Evolutionary conservation across 768 basidiomycete species (phyloP).

Genomic region (Lactarius sanguifluus): DNA sequence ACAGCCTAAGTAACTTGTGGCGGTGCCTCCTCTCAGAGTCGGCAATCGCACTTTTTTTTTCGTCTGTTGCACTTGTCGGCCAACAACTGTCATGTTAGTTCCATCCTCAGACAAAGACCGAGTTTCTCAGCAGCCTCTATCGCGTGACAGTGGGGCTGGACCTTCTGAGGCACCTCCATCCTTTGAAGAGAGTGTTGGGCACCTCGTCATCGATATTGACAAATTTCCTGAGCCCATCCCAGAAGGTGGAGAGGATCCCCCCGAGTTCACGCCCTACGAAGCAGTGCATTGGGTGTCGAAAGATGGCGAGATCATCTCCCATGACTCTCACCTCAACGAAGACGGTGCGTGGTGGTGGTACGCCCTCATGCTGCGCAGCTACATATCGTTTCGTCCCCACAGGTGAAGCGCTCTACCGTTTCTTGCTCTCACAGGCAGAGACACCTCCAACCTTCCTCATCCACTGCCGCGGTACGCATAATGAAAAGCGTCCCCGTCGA

Average conservation of each 20-base stretch:
- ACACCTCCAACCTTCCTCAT: constrained; percentile 47
- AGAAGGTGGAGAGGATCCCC: constrained; percentile 49
- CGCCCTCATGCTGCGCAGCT: constrained; percentile 16
- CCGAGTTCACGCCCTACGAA: constrained; percentile 60
- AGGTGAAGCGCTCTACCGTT: constrained; percentile 76
- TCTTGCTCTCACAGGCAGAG: constrained; percentile 60
- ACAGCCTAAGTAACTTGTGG: too few species aligned
- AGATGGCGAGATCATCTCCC: constrained; percentile 58
- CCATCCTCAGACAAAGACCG: constrained; percentile 4
- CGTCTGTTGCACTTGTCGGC: neutral
- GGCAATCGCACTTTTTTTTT: too few species aligned
- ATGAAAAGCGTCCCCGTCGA: constrained; percentile 50
- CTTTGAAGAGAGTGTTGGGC: constrained; percentile 30
- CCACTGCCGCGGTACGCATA: constrained; percentile 55
- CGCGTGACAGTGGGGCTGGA: constrained; percentile 12
- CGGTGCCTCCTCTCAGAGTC: neutral
- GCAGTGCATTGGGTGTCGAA: constrained; percentile 56
- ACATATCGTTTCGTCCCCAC: neutral
- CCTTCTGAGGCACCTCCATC: constrained; percentile 23
- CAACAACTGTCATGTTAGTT: constrained; percentile 4
- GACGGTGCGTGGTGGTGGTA: constrained; percentile 47
- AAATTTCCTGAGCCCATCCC: constrained; percentile 31
- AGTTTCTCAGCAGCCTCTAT: constrained; percentile 1
- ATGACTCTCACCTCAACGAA: constrained; percentile 66
- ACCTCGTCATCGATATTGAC: constrained; percentile 33